These are phyloP conservation scores for Epichloe sylvatica DNA, from an alignment of 2,329 filamentous ascomycete genomes.

Conservation along the genomic window DNA sequence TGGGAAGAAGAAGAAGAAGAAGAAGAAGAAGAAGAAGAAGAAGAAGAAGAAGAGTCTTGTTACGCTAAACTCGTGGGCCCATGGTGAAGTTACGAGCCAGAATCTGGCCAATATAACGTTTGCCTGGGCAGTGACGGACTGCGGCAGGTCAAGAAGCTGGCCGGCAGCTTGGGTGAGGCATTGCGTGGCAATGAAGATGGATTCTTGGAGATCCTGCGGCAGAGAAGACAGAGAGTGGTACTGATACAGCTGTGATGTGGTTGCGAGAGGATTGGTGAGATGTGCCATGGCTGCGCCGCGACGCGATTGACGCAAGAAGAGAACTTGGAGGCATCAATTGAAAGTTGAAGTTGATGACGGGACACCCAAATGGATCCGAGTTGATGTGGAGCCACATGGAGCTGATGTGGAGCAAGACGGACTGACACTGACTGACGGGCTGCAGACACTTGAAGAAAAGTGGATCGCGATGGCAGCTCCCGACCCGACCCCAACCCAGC, in stretches of 20 bases:
- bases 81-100: slow-evolving; percentile 50
- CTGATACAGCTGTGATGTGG: slow-evolving; percentile 52
- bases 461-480: neutral
- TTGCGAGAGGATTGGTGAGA: slow-evolving; percentile 59
- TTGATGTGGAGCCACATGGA: neutral
- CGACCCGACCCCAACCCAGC: neutral
- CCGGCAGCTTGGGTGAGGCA: slow-evolving; percentile 66
- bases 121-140: slow-evolving; percentile 74
- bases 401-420: no score
- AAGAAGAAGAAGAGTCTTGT: slow-evolving; percentile 5
- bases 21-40: no score
- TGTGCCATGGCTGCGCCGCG: slow-evolving; percentile 34
- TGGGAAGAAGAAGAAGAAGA: neutral
- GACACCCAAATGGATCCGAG: neutral
- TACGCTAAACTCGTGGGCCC: slow-evolving; percentile 45
- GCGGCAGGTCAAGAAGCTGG: slow-evolving; percentile 68
- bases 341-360: neutral
- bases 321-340: neutral
- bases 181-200: slow-evolving; percentile 57
- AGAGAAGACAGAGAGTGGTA: slow-evolving; percentile 42
- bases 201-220: slow-evolving; percentile 55
- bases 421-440: no score
- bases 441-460: no score
- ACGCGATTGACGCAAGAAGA: neutral
- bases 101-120: slow-evolving; percentile 71